Evolutionary conservation across 2,329 filamentous ascomycete species (phyloP).

Genomic region (Ophiostoma quercus): DNA sequence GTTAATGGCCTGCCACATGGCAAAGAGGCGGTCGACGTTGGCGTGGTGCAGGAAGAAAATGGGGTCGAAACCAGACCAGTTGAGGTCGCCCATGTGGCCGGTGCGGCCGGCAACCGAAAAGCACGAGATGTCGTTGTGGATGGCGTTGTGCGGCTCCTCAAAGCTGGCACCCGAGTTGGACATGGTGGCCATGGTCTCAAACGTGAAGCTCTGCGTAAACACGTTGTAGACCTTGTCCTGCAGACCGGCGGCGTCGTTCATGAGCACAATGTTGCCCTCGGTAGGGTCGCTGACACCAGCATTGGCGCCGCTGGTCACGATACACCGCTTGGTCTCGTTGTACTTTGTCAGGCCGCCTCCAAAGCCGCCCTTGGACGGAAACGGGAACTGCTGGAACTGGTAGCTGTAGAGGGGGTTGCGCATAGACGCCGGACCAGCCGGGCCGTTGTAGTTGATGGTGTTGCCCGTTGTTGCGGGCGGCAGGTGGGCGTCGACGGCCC

Average conservation of each 20-base stretch:
- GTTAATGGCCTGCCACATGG: conserved; percentile 44
- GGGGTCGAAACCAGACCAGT: conserved; percentile 43
- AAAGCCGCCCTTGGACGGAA: conserved; percentile 30
- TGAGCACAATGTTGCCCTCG: conserved; percentile 26
- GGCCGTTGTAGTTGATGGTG: conserved; percentile 29
- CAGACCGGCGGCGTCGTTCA: conserved; percentile 30
- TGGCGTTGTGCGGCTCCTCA: conserved; percentile 42
- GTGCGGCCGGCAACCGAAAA: conserved; percentile 30
- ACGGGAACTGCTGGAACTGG: conserved; percentile 43
- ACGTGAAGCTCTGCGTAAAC: conserved; percentile 38
- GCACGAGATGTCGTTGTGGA: conserved; percentile 40
- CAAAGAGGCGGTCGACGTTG: conserved; percentile 58
- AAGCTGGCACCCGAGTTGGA: conserved; percentile 38
- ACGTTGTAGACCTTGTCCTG: conserved; percentile 37
- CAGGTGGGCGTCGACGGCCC: conserved; percentile 42
- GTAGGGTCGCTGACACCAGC: conserved; percentile 39
- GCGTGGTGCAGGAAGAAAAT: conserved; percentile 49
- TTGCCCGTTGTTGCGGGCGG: conserved; percentile 38
- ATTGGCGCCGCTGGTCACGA: conserved; percentile 32
- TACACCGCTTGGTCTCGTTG: conserved; percentile 40
- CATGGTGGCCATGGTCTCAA: conserved; percentile 40
- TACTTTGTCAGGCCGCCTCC: conserved; percentile 32
- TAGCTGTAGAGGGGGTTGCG: conserved; percentile 51
- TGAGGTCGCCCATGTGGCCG: conserved; percentile 36
- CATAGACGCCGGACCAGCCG: conserved; percentile 31